A percentile compares a stretch with the other conserved stretches of the same genome.
Conservation (phyloP, 371 early-diverging fungal species). For the Apophysomyces variabilis region DNA sequence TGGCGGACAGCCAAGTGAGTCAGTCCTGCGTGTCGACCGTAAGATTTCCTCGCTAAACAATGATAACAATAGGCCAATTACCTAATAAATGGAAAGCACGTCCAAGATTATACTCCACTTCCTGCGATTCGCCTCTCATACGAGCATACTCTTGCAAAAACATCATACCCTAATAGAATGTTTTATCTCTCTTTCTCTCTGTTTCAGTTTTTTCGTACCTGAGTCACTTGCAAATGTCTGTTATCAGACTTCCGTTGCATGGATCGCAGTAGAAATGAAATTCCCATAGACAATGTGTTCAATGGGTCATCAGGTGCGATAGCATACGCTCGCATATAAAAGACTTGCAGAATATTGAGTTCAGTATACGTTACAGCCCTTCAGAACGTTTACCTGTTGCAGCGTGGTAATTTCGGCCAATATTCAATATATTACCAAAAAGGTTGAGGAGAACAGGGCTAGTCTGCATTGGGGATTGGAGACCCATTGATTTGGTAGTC, state of each 20-base stretch:
- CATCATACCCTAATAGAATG: slow-evolving; percentile 56
- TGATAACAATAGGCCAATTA: slow-evolving; percentile 45
- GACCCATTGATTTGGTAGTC: slow-evolving; percentile 1
- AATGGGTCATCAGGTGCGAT: slow-evolving; percentile 67
- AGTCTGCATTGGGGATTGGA: slow-evolving; percentile 11
- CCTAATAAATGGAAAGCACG: slow-evolving; percentile 86
- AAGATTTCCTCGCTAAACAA: slow-evolving; percentile 71
- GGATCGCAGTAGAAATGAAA: slow-evolving; percentile 66
- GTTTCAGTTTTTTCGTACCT: slow-evolving; percentile 34
- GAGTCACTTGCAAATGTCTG: slow-evolving; percentile 69
- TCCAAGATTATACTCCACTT: slow-evolving; percentile 86
- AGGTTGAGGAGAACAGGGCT: slow-evolving; percentile 57
- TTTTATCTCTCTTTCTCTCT: background rate
- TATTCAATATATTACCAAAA: slow-evolving; percentile 66
- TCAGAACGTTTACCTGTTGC: slow-evolving; percentile 59
- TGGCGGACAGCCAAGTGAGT: slow-evolving; percentile 80
- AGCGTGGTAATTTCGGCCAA: slow-evolving; percentile 56
- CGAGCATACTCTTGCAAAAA: slow-evolving; percentile 74
- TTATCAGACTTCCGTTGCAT: slow-evolving; percentile 73
- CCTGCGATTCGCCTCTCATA: slow-evolving; percentile 59
- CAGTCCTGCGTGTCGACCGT: slow-evolving; percentile 49
- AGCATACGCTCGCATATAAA: slow-evolving; percentile 64
- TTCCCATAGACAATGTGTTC: slow-evolving; percentile 64
- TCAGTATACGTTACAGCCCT: background rate
- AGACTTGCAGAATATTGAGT: slow-evolving; percentile 45